Evolutionary conservation across 345 rosid genomes (phyloP).

Genomic region (Gossypium rotundifolium): DNA sequence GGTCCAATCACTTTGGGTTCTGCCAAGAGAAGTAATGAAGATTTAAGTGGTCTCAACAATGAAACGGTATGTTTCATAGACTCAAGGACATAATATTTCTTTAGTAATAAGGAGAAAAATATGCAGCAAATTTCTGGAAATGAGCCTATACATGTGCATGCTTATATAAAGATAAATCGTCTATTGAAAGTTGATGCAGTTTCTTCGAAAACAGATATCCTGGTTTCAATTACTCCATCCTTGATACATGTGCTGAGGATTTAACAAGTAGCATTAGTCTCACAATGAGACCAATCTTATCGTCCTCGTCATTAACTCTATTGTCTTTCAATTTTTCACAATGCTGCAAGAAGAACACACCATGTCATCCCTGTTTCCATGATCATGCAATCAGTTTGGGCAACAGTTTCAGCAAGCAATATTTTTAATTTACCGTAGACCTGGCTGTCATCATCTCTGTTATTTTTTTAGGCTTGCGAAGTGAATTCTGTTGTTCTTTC

Average conservation of each 20-base stretch:
- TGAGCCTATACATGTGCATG: conserved; percentile 6
- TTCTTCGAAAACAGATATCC: conserved; percentile 8
- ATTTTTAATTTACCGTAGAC: neutral
- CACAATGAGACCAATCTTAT: neutral
- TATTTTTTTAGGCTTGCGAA: neutral
- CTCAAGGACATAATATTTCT: conserved; percentile 21
- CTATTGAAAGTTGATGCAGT: conserved; percentile 10
- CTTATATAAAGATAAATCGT: conserved; percentile 6
- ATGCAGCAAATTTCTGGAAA: conserved; percentile 14
- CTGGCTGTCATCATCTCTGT: neutral
- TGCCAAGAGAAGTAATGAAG: conserved; percentile 63
- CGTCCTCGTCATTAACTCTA: neutral
- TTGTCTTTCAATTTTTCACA: neutral
- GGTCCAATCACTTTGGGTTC: conserved; percentile 37
- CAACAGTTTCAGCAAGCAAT: neutral
- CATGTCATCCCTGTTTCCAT: neutral
- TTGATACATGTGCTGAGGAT: neutral
- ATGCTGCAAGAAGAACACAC: neutral
- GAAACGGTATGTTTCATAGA: conserved; percentile 64
- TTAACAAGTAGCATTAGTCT: neutral
- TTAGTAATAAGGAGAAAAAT: neutral
- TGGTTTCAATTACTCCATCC: conserved; percentile 2
- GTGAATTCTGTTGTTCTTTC: neutral
- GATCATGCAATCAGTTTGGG: neutral
- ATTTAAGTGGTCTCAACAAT: conserved; percentile 49